Conservation (phyloP, 768 basidiomycete genomes). For the Hygrocybe punicea region DNA sequence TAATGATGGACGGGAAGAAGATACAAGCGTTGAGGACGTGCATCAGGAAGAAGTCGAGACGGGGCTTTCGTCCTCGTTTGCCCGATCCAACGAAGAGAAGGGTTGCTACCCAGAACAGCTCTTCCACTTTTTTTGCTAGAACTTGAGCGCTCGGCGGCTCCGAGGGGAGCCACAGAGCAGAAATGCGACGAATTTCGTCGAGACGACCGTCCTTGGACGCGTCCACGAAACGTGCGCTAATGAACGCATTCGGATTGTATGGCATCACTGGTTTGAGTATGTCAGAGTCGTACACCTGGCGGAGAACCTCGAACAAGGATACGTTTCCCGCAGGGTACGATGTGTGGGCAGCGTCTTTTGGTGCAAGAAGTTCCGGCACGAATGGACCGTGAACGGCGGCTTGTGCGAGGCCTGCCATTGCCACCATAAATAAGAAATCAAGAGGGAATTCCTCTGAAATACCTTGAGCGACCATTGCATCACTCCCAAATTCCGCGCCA, state of each 20-base stretch:
- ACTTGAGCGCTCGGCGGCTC: slow-evolving; percentile 30
- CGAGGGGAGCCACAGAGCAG: slow-evolving; percentile 39
- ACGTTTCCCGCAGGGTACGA: slow-evolving; percentile 21
- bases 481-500: slow-evolving; percentile 50
- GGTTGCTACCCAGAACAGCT: slow-evolving; percentile 47
- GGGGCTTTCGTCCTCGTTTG: slow-evolving; percentile 44
- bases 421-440: neutral
- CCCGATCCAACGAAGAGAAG: slow-evolving; percentile 50
- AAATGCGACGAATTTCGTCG: slow-evolving; percentile 46
- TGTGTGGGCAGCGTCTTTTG: neutral
- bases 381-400: slow-evolving; percentile 40
- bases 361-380: slow-evolving; percentile 5
- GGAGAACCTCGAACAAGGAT: slow-evolving; percentile 49
- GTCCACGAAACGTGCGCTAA: slow-evolving; percentile 35
- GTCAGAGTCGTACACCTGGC: slow-evolving; percentile 48
- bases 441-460: slow-evolving; percentile 3
- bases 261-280: slow-evolving; percentile 48
- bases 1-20: slow-evolving; percentile 45
- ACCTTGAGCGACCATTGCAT: slow-evolving; percentile 51
- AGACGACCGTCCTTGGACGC: slow-evolving; percentile 38
- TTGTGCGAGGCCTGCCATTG: slow-evolving; percentile 45
- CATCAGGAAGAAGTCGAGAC: slow-evolving; percentile 59
- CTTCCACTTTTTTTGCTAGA: slow-evolving; percentile 45
- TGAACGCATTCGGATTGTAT: slow-evolving; percentile 46
- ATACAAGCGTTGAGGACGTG: slow-evolving; percentile 53